Evolutionary conservation across 225 moss, liverwort and hornwort species (phyloP), one percentile per base, ranked within the genome.

Genomic region (Climacium dendroides): DNA sequence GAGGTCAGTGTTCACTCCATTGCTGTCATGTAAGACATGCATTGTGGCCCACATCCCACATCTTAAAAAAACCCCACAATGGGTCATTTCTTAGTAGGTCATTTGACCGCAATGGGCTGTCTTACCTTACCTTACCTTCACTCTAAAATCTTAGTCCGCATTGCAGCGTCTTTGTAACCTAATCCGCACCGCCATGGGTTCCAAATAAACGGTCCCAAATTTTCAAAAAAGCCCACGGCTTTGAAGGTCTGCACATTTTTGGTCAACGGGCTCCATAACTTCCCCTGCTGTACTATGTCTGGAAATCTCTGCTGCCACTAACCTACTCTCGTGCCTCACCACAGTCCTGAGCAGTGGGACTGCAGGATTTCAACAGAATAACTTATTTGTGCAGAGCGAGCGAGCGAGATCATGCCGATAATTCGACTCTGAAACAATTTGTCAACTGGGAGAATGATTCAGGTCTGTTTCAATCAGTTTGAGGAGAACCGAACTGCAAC

Each of bases 121-220:
- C n/a, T n/a, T n/a, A n/a, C n/a, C n/a, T n/a, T n/a, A n/a, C n/a
- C n/a, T n/a, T n/a, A n/a, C n/a, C n/a, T n/a, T n/a, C n/a, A 7
- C 39, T 13, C 67, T 11, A 23, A 69, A 19, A 39, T 13, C 25
- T 39, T 24, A 13, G 39, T 24, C 39, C 14, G 24, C 24, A 24
- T 41, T 26, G 26, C 25, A 6, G 45, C 41, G 41, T 41, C 43
- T 26, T 71, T 25, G 25, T n/a, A n/a, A n/a, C n/a, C n/a, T n/a
- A n/a, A n/a, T n/a, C n/a, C n/a, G n/a, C n/a, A n/a, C 71, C 0
- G 2, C 17, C 1, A 0, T 5, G 9, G 10, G 1, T 16, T 72
- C 45, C 17, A 45, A 72, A 28, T 10, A 16, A 43, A 71, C 28
- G 45, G 19, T 30, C 30, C 2, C 34, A 20, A 50, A 34, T 20